These are phyloP conservation scores for Jaapia argillacea DNA, from an alignment of 768 basidiomycete genomes.

Conservation along the genomic window DNA sequence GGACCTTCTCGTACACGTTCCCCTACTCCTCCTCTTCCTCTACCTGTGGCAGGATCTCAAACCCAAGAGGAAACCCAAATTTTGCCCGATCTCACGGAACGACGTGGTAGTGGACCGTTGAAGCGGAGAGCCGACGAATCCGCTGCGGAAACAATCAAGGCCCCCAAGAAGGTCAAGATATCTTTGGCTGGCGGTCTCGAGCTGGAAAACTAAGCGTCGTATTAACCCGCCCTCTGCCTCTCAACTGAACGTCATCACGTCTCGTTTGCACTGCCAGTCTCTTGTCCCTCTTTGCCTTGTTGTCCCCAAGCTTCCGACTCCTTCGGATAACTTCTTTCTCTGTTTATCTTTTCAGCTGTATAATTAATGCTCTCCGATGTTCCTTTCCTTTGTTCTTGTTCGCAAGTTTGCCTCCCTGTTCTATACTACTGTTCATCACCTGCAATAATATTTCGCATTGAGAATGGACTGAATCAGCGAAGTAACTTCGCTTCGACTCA, in stretches of 20 bases:
- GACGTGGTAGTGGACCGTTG: background rate
- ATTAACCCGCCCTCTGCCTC: background rate
- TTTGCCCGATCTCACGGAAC: background rate
- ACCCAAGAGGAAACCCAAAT: slow-evolving; percentile 31
- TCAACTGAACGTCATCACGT: slow-evolving; percentile 7
- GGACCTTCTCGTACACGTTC: background rate
- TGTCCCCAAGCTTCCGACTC: background rate
- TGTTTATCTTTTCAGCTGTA: no score
- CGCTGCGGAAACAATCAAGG: slow-evolving; percentile 15
- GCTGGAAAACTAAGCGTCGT: slow-evolving; percentile 61
- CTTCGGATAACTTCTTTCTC: no score
- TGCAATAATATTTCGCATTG: no score
- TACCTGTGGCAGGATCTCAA: slow-evolving; percentile 17
- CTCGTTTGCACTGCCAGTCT: slow-evolving; percentile 9
- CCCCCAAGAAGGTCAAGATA: slow-evolving; percentile 58
- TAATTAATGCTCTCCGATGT: no score
- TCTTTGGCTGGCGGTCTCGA: slow-evolving; percentile 62
- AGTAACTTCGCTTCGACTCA: no score
- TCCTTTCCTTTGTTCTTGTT: no score
- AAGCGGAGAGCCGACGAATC: background rate
- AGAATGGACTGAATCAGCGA: no score
- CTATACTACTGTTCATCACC: no score
- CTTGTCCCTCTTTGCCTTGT: slow-evolving; percentile 6
- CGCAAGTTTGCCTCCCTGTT: no score
- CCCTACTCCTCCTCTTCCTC: background rate